Conservation (phyloP, 768 basidiomycete species). For the Hygrophoropsis aurantiaca region DNA sequence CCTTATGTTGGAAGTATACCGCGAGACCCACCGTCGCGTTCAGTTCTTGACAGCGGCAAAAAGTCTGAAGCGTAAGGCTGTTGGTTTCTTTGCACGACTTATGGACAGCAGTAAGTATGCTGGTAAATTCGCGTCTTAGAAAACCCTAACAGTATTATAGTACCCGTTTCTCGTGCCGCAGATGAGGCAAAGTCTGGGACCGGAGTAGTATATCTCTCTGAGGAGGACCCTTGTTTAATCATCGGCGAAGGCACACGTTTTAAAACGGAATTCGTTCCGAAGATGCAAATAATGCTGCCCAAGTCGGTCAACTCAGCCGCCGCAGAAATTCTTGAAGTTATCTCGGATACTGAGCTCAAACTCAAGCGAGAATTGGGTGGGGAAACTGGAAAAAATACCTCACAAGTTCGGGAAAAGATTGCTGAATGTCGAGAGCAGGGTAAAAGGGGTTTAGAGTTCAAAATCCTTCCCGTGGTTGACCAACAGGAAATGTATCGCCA, state of each 20-base stretch:
- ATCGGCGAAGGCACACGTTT: conserved; percentile 83
- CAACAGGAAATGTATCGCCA: conserved; percentile 93
- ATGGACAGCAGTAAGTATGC: conserved; percentile 80
- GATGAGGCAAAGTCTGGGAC: conserved; percentile 78
- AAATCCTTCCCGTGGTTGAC: conserved; percentile 84
- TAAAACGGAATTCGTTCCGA: conserved; percentile 64
- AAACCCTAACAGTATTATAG: conserved; percentile 39
- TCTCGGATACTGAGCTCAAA: conserved; percentile 83
- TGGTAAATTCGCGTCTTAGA: not conserved
- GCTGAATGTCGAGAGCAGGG: conserved; percentile 58
- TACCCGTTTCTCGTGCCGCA: conserved; percentile 90
- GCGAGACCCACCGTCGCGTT: conserved; percentile 78
- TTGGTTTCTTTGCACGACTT: conserved; percentile 78
- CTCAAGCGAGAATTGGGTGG: conserved; percentile 87
- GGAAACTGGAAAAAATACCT: conserved; percentile 73
- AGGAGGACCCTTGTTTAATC: conserved; percentile 77
- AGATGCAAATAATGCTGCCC: conserved; percentile 85
- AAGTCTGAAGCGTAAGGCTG: conserved; percentile 75
- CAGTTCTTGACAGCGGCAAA: conserved; percentile 88
- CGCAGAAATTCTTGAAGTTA: conserved; percentile 84
- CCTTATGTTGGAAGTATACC: conserved; percentile 79
- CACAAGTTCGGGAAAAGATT: conserved; percentile 64
- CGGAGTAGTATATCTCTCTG: conserved; percentile 70
- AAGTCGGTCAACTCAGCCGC: conserved; percentile 73
- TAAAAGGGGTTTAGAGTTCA: conserved; percentile 69